Evolutionary conservation across 306 rosid species (phyloP).

Genomic region (Malus sieversii): DNA sequence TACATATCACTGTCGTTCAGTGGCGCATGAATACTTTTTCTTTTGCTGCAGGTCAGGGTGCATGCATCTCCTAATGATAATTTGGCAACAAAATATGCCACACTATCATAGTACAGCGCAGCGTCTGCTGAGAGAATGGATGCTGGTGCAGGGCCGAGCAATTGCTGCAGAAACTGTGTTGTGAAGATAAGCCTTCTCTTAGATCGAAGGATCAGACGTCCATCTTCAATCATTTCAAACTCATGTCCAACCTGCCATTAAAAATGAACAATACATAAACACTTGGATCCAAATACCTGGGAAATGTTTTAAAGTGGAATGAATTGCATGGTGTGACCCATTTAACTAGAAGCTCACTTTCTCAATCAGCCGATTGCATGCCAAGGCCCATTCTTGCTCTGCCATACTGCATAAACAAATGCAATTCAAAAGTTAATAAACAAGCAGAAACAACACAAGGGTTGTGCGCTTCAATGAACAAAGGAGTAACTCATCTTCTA

Average conservation of each 20-base stretch:
- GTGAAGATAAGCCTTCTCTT: constrained; percentile 46
- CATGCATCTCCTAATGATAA: constrained; percentile 41
- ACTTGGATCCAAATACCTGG: background rate
- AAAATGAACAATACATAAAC: constrained; percentile 5
- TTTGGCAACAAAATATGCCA: constrained; percentile 31
- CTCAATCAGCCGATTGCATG: constrained; percentile 34
- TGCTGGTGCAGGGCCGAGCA: constrained; percentile 37
- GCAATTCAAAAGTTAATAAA: background rate
- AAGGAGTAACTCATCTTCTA: background rate
- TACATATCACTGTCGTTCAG: constrained; percentile 22
- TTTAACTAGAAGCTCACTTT: constrained; percentile 24
- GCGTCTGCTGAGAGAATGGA: constrained; percentile 34
- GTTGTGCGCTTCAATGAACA: background rate
- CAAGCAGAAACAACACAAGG: background rate
- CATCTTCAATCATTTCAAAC: constrained; percentile 26
- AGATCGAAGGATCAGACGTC: constrained; percentile 16
- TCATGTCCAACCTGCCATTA: constrained; percentile 37
- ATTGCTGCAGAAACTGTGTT: constrained; percentile 41
- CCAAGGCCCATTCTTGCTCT: constrained; percentile 43
- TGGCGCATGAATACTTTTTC: constrained; percentile 11
- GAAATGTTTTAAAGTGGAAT: background rate
- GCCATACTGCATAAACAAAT: constrained; percentile 29
- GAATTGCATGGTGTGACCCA: background rate
- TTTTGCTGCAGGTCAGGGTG: constrained; percentile 27
- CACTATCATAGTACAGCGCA: constrained; percentile 30